Conservation (phyloP, 1,139 yeast genomes). For the Scheffersomyces lignicola region DNA sequence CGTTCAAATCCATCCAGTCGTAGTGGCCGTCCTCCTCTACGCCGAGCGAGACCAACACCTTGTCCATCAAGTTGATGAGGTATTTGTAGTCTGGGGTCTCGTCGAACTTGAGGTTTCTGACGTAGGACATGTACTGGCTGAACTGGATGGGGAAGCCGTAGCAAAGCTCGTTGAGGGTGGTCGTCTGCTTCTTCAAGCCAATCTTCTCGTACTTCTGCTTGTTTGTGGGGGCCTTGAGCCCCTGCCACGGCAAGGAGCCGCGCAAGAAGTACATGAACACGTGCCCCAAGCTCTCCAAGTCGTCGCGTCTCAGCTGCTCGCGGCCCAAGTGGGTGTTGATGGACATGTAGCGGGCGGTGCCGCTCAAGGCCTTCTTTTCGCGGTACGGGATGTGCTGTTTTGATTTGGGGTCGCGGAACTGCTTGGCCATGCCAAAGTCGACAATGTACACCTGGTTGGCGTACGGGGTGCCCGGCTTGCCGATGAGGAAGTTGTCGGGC, state of each 20-base stretch:
- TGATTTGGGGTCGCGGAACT: constrained; percentile 60
- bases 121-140: constrained; percentile 73
- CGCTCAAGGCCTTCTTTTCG: constrained; percentile 62
- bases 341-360: constrained; percentile 67
- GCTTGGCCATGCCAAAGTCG: constrained; percentile 68
- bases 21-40: constrained; percentile 61
- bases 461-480: constrained; percentile 62
- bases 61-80: constrained; percentile 41
- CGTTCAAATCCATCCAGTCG: constrained; percentile 83
- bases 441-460: constrained; percentile 55
- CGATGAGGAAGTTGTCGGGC: constrained; percentile 75
- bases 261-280: constrained; percentile 62
- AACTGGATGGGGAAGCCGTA: constrained; percentile 73
- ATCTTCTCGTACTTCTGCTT: constrained; percentile 81
- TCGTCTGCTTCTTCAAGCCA: constrained; percentile 74
- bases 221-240: constrained; percentile 72
- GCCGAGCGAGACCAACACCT: constrained; percentile 36
- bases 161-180: constrained; percentile 68
- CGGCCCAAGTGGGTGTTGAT: constrained; percentile 65
- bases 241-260: constrained; percentile 63
- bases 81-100: constrained; percentile 75
- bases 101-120: constrained; percentile 70
- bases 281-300: constrained; percentile 63
- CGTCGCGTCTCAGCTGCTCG: constrained; percentile 65
- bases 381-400: constrained; percentile 62